Evolutionary conservation across 2,329 filamentous ascomycete species (phyloP).

Genomic region (Neofusicoccum kwambonambiense): DNA sequence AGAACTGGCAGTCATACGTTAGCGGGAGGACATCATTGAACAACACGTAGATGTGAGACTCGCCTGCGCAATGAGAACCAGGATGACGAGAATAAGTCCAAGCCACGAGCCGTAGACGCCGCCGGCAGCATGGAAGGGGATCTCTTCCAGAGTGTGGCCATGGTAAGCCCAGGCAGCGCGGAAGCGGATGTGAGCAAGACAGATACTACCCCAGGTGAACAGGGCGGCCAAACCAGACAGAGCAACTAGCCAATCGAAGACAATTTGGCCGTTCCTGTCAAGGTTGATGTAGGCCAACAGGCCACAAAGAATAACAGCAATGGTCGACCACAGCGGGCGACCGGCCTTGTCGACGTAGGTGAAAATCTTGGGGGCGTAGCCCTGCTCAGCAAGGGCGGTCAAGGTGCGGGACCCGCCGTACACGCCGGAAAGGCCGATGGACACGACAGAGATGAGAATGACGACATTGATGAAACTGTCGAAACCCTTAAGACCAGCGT

Average conservation of each 20-base stretch:
- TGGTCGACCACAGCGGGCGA: slow-evolving; percentile 52
- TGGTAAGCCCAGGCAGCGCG: slow-evolving; percentile 52
- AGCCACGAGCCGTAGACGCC: slow-evolving; percentile 43
- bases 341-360: slow-evolving; percentile 61
- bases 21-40: background rate
- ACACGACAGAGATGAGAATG: slow-evolving; percentile 85
- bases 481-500: slow-evolving; percentile 76
- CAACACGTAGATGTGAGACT: slow-evolving; percentile 19
- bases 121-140: slow-evolving; percentile 43
- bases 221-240: slow-evolving; percentile 71
- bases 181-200: slow-evolving; percentile 89
- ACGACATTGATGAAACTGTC: slow-evolving; percentile 94
- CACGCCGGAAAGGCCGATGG: slow-evolving; percentile 87
- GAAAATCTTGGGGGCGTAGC: slow-evolving; percentile 56
- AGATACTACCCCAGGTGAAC: slow-evolving; percentile 83
- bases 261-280: slow-evolving; percentile 58
- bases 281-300: slow-evolving; percentile 69
- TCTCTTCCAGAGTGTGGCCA: slow-evolving; percentile 43
- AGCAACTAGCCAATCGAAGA: slow-evolving; percentile 78
- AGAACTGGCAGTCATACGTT: slow-evolving; percentile 22
- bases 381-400: slow-evolving; percentile 82
- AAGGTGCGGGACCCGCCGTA: slow-evolving; percentile 90
- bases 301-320: slow-evolving; percentile 64
- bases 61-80: slow-evolving; percentile 43
- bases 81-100: slow-evolving; percentile 38